Evolutionary conservation across 257 asterid species (phyloP), one percentile per base, ranked within the genome.

Genomic region (Fraxinus pennsylvanica): DNA sequence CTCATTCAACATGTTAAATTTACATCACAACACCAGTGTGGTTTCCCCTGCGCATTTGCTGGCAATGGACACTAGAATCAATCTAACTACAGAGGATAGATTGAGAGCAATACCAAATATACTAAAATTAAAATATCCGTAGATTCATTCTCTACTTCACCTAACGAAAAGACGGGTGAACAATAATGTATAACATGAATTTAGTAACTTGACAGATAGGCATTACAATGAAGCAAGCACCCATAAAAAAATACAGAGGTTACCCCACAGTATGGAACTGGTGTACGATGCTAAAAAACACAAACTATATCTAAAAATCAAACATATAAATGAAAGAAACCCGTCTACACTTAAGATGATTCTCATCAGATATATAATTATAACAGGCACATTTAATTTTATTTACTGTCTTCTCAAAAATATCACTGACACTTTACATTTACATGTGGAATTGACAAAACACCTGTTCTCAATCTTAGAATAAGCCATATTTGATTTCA

Each of bases 391-490:
- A 78, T 80, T 81, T 57, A 81, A 77, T 86, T 73, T 80, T 82
- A 82, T 59, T 81, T 75, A 82, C 71, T 78, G 80, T 61, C 81
- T 85, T 80, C 88, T 83, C 78, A 72, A n/a, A 79, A 80, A 75
- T 84, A 84, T 81, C 88, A 84, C 52, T 81, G 81, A 71, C 82
- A 84, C 80, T 88, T 86, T 84, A 89, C 87, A 80, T 81, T 86
- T 90, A 87, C 94, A 89, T 45, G 83, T 67, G 84, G 79, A 38
- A 91, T 85, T 82, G 90, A 88, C 97, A 88, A 89, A 89, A 89
- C 88, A 96, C 99, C 99, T 93, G 95, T 93, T 89, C 90, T 96
- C 99, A 79, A 88, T 90, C 90, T 84, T 96, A 93, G 97, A 90
- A 91, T 85, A 82, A 85, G 90, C 89, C 96, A 87, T 85, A 89